Evolutionary conservation across 306 rosid genomes (phyloP).

Genomic region (Acacia confusa): DNA sequence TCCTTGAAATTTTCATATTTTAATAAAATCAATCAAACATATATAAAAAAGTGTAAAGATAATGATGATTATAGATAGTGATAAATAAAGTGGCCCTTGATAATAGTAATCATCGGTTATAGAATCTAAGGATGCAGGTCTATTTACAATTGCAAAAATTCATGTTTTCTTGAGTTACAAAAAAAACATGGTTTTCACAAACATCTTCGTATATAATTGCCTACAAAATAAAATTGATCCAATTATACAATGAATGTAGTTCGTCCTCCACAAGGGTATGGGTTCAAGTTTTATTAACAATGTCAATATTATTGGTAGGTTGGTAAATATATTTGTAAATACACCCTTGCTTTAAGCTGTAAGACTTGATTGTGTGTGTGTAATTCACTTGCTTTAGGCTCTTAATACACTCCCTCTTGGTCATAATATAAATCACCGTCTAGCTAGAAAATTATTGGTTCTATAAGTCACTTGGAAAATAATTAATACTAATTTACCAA

Average conservation of each 20-base stretch:
- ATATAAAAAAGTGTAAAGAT: neutral
- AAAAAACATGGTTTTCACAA: neutral
- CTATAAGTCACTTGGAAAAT: too few relatives aligned
- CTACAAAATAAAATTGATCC: neutral
- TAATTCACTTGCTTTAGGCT: too few relatives aligned
- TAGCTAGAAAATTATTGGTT: too few relatives aligned
- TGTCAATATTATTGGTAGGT: neutral
- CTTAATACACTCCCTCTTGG: too few relatives aligned
- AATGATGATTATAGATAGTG: neutral
- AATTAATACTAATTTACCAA: too few relatives aligned
- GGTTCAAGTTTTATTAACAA: neutral
- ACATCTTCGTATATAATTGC: neutral
- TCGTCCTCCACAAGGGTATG: neutral
- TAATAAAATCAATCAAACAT: neutral
- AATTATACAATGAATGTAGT: neutral
- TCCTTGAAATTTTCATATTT: conserved; percentile 17
- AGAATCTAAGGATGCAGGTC: neutral
- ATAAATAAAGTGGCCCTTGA: neutral
- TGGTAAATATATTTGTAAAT: neutral
- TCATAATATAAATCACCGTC: too few relatives aligned
- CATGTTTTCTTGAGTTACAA: neutral
- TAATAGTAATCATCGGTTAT: neutral
- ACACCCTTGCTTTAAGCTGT: too few relatives aligned
- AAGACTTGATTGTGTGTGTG: too few relatives aligned
- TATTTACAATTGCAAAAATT: neutral